Evolutionary conservation across 768 basidiomycete genomes (phyloP).

Genomic region (Phlegmacium glaucopus): DNA sequence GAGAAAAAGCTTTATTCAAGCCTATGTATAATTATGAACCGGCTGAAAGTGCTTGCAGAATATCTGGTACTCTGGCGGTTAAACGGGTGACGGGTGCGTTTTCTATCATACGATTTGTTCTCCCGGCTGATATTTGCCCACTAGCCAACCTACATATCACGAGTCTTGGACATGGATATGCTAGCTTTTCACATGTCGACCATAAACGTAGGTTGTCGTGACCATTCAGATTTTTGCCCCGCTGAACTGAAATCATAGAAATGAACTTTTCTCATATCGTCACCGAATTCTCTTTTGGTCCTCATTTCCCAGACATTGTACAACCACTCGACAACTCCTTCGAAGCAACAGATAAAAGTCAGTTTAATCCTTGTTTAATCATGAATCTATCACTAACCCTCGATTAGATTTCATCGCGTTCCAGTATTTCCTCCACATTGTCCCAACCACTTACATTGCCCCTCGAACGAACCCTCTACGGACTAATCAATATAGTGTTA

Average conservation of each 20-base stretch:
- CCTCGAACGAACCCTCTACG: conserved; percentile 60
- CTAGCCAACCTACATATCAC: conserved; percentile 91
- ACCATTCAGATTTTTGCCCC: too few species aligned
- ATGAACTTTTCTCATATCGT: conserved; percentile 98
- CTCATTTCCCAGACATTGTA: conserved; percentile 91
- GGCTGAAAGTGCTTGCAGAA: conserved; percentile 77
- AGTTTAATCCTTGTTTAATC: not conserved
- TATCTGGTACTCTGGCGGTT: conserved; percentile 78
- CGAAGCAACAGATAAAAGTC: conserved; percentile 67
- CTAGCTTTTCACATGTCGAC: conserved; percentile 82
- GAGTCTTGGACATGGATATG: conserved; percentile 92
- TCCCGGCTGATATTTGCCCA: too few species aligned
- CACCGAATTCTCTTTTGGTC: conserved; percentile 95
- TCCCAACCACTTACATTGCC: conserved; percentile 90
- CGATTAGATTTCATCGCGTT: conserved; percentile 78
- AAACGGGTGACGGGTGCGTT: conserved; percentile 84
- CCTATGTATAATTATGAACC: conserved; percentile 71
- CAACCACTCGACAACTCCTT: conserved; percentile 94
- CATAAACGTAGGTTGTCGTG: conserved; percentile 63
- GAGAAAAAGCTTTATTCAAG: conserved; percentile 46
- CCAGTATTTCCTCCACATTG: conserved; percentile 94
- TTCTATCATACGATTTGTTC: too few species aligned
- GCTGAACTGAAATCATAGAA: conserved; percentile 38
- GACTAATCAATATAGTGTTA: conserved; percentile 92
- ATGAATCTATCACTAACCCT: not conserved